These are phyloP conservation scores for Coniferiporia weirii DNA, from an alignment of 1,284 basidiomycete genomes.

Conservation along the genomic window DNA sequence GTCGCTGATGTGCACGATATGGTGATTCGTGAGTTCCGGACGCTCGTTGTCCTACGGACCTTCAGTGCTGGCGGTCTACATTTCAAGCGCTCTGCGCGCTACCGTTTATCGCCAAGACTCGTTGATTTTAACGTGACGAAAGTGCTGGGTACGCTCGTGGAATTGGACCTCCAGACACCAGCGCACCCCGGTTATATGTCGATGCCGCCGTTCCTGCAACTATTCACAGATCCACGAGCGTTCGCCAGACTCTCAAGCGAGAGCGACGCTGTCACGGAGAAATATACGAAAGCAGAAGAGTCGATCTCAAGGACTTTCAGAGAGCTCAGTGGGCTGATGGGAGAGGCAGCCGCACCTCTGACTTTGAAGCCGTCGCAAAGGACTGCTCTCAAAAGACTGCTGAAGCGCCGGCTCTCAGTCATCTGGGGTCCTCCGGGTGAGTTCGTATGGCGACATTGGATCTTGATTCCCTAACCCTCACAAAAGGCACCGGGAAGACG, in stretches of 20 bases:
- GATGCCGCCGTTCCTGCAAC: constrained; percentile 34
- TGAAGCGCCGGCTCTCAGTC: constrained; percentile 39
- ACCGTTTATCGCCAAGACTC: constrained; percentile 43
- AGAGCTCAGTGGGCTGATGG: constrained; percentile 30
- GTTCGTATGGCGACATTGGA: constrained; percentile 3
- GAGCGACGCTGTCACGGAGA: constrained; percentile 19
- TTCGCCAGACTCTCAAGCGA: constrained; percentile 27
- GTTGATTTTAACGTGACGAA: constrained; percentile 47
- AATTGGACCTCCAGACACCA: constrained; percentile 33
- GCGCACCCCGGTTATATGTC: constrained; percentile 21
- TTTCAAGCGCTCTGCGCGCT: constrained; percentile 30
- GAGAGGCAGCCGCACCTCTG: constrained; percentile 31
- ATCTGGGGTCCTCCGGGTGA: constrained; percentile 46
- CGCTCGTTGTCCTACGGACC: constrained; percentile 33
- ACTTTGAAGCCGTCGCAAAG: constrained; percentile 42
- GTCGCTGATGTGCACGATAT: constrained; percentile 40
- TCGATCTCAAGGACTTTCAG: constrained; percentile 36
- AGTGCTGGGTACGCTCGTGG: constrained; percentile 39
- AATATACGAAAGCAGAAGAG: constrained; percentile 30
- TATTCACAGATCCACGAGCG: constrained; percentile 36
- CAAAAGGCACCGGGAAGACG: constrained; percentile 44
- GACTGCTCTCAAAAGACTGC: constrained; percentile 36
- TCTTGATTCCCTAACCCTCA: not conserved
- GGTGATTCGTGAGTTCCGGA: constrained; percentile 27
- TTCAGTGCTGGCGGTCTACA: constrained; percentile 31